Percentiles rank a stretch among this genome's conserved stretches.
These are phyloP conservation scores for Aureobasidium sp. DNA, from an alignment of 2,329 filamentous ascomycete species.

Conservation along the genomic window DNA sequence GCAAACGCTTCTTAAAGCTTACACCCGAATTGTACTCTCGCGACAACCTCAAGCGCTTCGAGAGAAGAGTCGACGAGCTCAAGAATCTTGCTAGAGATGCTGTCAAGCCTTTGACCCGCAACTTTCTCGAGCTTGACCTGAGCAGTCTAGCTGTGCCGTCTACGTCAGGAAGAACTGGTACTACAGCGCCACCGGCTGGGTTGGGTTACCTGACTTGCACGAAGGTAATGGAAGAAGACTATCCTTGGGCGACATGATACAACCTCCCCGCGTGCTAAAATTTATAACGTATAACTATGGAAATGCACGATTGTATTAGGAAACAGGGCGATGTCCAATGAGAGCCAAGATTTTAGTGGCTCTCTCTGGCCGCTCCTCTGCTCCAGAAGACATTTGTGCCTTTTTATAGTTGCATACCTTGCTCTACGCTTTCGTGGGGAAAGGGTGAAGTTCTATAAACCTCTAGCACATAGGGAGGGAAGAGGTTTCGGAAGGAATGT, in stretches of 20 bases:
- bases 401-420: no score
- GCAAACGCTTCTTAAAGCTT: slow-evolving; percentile 82
- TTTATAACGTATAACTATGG: no score
- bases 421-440: no score
- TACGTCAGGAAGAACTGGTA: neutral
- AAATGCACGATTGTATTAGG: no score
- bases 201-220: slow-evolving; percentile 56
- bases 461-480: no score
- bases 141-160: slow-evolving; percentile 10
- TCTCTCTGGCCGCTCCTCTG: no score
- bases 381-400: no score
- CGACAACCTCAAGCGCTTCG: slow-evolving; percentile 78
- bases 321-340: no score
- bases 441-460: no score
- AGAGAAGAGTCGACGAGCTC: slow-evolving; percentile 79
- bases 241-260: slow-evolving; percentile 44
- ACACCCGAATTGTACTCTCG: slow-evolving; percentile 74
- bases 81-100: slow-evolving; percentile 75
- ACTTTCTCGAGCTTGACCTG: slow-evolving; percentile 72
- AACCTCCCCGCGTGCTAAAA: no score
- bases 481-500: neutral
- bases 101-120: slow-evolving; percentile 78
- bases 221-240: slow-evolving; percentile 50
- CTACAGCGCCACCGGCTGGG: neutral
- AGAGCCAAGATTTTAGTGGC: no score